Evolutionary conservation across 176 grass and related monocot species (phyloP).

Genomic region (Pharus latifolius): DNA sequence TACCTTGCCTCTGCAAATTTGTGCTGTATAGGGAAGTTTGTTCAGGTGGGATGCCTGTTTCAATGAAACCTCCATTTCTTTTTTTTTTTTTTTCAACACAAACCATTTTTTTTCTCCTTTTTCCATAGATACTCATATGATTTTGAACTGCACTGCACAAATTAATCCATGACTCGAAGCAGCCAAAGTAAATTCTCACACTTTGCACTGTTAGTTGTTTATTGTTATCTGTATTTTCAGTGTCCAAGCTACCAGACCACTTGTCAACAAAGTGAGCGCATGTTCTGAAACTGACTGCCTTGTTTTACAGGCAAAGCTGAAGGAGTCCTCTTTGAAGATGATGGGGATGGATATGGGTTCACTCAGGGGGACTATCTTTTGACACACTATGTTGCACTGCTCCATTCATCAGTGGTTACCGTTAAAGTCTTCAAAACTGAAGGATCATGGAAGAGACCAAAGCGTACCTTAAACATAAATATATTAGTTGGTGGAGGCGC

Average conservation of each 20-base stretch:
- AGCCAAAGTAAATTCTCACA: too few relatives aligned
- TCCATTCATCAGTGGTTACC: slow-evolving; percentile 45
- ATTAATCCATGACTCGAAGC: background rate
- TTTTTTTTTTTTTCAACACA: too few relatives aligned
- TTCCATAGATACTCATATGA: background rate
- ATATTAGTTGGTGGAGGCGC: slow-evolving; percentile 81
- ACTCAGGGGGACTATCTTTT: slow-evolving; percentile 66
- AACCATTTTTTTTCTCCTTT: too few relatives aligned
- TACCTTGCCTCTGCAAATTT: background rate
- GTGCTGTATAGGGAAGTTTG: background rate
- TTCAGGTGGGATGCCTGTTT: background rate
- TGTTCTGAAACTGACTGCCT: background rate
- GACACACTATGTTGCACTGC: slow-evolving; percentile 70
- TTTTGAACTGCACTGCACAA: background rate
- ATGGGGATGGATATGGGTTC: slow-evolving; percentile 79
- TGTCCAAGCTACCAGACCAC: background rate
- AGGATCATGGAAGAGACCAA: slow-evolving; percentile 55
- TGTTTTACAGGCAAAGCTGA: slow-evolving; percentile 69
- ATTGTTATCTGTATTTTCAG: background rate
- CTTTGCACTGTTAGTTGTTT: too few relatives aligned
- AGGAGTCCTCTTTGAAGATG: slow-evolving; percentile 83
- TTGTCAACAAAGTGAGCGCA: background rate
- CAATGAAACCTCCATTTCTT: background rate
- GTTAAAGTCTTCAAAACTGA: slow-evolving; percentile 65
- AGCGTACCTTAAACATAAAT: slow-evolving; percentile 47